Evolutionary conservation across 306 rosid species (phyloP), one percentile per base, ranked within the genome.

Genomic region (Clitoria ternatea): DNA sequence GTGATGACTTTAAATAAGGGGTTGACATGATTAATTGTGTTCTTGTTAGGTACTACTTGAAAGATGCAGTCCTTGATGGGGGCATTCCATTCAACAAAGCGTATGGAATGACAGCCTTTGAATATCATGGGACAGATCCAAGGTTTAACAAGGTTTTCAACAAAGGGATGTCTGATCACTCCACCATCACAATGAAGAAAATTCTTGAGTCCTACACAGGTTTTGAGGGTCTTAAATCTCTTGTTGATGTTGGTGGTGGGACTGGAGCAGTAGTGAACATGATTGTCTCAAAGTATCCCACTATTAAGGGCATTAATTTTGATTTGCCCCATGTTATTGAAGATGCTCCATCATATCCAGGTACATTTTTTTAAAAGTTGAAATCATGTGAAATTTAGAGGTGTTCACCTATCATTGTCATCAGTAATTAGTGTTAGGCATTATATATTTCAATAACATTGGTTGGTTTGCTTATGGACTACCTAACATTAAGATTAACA

Each of bases 61-160:
- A 87, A 75, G 97, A 91, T 24, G 82, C 91, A 24, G 89, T 94
- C 3, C 88, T 91, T 14, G 97, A 91, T 2, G 97, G 97, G 8
- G 99, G 97, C 3, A 89, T 94, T 83, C 96, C 97, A 35, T 94
- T 94, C 73, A 89, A 94, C 86, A 91, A 78, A 68, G 99, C 99
- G 0, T 84, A 94, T 69, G 97, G 97, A 74, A 89, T 91, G 97
- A 87, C 88, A 22, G 88, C 91, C 2, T 94, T 94, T 56, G 97
- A 94, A 13, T 94, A 91, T 76, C 96, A 89, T 56, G 92, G 97
- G 0, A 87, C 80, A 13, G 97, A 94, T 61, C 91, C 85, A 6
- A 89, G 96, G 77, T 91, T 94, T 84, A 94, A 94, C 87, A 87
- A 84, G 85, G 86, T 94, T 20, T 94, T 94, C 82, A 94, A 94